Percentiles rank a stretch among this genome's conserved stretches.
These are phyloP conservation scores for Paraphaeosphaeria sporulosa DNA, from an alignment of 2,329 filamentous ascomycete genomes.

Conservation along the genomic window DNA sequence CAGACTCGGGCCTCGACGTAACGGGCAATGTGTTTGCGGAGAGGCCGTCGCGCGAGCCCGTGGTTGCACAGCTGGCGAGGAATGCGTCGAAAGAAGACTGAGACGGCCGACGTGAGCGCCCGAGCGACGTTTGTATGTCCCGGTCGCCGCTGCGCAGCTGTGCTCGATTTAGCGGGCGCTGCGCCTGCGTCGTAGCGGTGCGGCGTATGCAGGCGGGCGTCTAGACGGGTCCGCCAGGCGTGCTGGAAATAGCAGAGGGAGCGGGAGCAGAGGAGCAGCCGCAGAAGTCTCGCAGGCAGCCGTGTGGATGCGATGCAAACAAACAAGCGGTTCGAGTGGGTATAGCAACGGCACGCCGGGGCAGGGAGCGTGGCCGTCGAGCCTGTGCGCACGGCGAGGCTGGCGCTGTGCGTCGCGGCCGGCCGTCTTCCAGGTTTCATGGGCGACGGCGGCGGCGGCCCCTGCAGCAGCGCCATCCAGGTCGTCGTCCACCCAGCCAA, in stretches of 20 bases:
- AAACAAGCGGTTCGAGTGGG: slow-evolving; percentile 8
- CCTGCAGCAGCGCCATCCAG: slow-evolving; percentile 16
- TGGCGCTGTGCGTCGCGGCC: slow-evolving; percentile 9
- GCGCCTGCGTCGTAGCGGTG: slow-evolving; percentile 4
- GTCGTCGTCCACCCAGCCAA: slow-evolving; percentile 25
- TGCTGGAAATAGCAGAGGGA: not conserved
- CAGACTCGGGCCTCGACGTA: slow-evolving; percentile 9
- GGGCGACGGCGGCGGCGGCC: slow-evolving; percentile 2
- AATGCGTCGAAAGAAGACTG: not conserved
- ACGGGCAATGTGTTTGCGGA: slow-evolving; percentile 16
- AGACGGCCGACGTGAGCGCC: too few species aligned
- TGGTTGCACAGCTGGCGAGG: not conserved
- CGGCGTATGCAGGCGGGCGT: not conserved
- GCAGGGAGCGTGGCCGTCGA: too few species aligned
- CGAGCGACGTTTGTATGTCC: too few species aligned
- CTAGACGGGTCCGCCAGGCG: not conserved
- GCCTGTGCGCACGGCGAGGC: slow-evolving; percentile 1
- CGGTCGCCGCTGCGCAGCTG: not conserved
- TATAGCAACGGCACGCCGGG: not conserved
- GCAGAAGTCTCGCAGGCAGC: not conserved
- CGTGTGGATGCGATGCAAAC: not conserved
- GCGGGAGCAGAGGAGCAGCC: not conserved
- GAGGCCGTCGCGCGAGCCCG: slow-evolving; percentile 4
- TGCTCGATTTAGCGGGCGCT: not conserved
- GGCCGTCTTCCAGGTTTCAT: slow-evolving; percentile 13